Evolutionary conservation across 2,329 filamentous ascomycete species (phyloP).

Genomic region (Neonectria sp.): DNA sequence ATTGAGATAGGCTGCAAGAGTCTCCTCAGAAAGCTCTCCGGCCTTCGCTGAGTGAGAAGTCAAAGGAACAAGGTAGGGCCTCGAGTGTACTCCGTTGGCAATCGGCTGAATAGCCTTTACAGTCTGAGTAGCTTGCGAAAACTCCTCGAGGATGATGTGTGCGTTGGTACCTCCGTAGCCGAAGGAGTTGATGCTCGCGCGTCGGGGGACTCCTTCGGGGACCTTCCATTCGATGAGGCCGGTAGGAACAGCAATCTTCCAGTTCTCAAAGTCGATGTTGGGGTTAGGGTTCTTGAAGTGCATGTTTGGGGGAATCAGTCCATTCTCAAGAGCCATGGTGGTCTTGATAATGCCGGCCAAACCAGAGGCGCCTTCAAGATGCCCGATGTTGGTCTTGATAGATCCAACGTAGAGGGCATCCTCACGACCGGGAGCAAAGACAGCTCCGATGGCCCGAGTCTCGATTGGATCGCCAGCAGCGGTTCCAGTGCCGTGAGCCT

Average conservation of each 20-base stretch:
- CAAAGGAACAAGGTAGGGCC: slow-evolving; percentile 40
- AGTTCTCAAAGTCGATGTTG: slow-evolving; percentile 46
- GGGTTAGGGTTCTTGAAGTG: slow-evolving; percentile 40
- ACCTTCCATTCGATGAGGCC: slow-evolving; percentile 33
- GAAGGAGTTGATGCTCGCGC: slow-evolving; percentile 48
- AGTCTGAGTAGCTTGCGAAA: slow-evolving; percentile 27
- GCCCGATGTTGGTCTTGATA: slow-evolving; percentile 48
- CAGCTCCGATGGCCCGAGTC: slow-evolving; percentile 58
- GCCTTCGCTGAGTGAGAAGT: slow-evolving; percentile 43
- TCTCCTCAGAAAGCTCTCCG: slow-evolving; percentile 39
- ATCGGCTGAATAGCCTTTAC: slow-evolving; percentile 28
- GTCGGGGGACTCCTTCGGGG: slow-evolving; percentile 26
- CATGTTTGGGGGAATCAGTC: slow-evolving; percentile 41
- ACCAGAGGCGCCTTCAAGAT: slow-evolving; percentile 42
- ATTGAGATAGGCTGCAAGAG: slow-evolving; percentile 35
- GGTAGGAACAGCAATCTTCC: slow-evolving; percentile 41
- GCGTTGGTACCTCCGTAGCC: slow-evolving; percentile 48
- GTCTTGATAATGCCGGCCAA: slow-evolving; percentile 44
- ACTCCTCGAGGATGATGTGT: slow-evolving; percentile 44
- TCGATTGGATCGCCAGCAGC: slow-evolving; percentile 68
- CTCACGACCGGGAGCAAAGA: slow-evolving; percentile 24
- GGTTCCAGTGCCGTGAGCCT: slow-evolving; percentile 70
- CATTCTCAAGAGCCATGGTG: slow-evolving; percentile 40
- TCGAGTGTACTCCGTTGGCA: slow-evolving; percentile 36
- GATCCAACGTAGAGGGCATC: slow-evolving; percentile 30